phyloP scores from a whole-genome alignment of 257 asterid genomes.

The Fraxinus quadrangulata region DNA sequence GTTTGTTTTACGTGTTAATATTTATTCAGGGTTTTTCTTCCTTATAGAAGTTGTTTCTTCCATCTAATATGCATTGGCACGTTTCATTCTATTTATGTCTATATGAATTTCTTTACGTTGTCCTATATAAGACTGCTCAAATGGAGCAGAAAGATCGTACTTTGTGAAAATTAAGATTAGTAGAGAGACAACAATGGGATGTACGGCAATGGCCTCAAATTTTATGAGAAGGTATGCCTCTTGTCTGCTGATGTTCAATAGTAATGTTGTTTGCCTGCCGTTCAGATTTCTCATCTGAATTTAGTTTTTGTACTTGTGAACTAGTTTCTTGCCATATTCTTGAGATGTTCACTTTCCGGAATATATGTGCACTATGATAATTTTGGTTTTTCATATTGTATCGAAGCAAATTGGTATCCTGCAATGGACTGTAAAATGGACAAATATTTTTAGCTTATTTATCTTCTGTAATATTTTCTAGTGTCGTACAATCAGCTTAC shows the following conservation, averaged over 20 bases:
- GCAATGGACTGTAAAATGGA: neutral
- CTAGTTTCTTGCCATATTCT: too few species aligned
- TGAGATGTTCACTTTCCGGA: too few species aligned
- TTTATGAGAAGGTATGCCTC: neutral
- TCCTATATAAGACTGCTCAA: neutral
- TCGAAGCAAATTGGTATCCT: neutral
- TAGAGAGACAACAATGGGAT: neutral
- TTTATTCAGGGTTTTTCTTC: neutral
- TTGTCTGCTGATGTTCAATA: neutral
- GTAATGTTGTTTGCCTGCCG: neutral
- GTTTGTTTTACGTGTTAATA: neutral
- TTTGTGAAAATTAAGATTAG: neutral
- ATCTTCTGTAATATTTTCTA: neutral
- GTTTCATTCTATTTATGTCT: neutral
- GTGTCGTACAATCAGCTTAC: neutral
- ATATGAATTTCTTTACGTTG: neutral
- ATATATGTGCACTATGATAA: too few species aligned
- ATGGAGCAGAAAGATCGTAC: neutral
- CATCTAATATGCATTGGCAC: neutral
- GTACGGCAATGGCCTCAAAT: neutral
- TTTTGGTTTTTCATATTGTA: neutral
- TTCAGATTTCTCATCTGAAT: neutral
- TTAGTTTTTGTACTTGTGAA: too few species aligned
- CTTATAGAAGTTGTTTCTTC: neutral
- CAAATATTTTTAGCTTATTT: neutral